Evolutionary conservation across 1,139 yeast genomes (phyloP).

Genomic region (Saccharomyces hybrid): DNA sequence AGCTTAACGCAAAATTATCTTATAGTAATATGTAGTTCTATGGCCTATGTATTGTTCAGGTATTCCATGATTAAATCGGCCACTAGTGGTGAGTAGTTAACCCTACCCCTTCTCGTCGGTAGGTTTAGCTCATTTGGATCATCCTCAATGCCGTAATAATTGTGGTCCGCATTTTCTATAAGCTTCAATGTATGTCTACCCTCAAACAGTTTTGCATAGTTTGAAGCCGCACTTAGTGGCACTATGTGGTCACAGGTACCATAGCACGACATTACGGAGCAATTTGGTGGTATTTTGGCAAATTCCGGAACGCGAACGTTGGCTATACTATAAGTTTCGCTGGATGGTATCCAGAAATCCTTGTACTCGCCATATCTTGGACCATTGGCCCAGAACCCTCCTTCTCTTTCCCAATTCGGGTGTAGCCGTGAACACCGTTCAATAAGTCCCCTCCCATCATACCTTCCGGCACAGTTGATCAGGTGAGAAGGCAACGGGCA

Average conservation of each 20-base stretch:
- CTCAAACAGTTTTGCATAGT: slow-evolving; percentile 49
- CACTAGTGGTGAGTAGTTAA: slow-evolving; percentile 55
- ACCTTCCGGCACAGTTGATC: slow-evolving; percentile 70
- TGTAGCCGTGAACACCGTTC: slow-evolving; percentile 24
- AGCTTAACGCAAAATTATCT: not conserved
- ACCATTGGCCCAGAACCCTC: slow-evolving; percentile 36
- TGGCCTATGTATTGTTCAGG: not conserved
- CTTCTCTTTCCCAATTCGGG: slow-evolving; percentile 33
- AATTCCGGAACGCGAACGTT: slow-evolving; percentile 42
- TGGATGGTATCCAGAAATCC: slow-evolving; percentile 38
- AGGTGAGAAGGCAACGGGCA: slow-evolving; percentile 46
- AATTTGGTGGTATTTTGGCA: slow-evolving; percentile 38
- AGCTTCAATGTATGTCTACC: slow-evolving; percentile 53
- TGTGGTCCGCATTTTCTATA: slow-evolving; percentile 70
- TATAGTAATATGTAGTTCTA: not conserved
- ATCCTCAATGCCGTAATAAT: slow-evolving; percentile 50
- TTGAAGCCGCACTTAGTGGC: slow-evolving; percentile 50
- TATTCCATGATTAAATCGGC: slow-evolving; percentile 17
- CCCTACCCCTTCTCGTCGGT: slow-evolving; percentile 42
- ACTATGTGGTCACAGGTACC: slow-evolving; percentile 63
- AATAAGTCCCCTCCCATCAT: slow-evolving; percentile 34
- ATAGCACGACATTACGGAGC: slow-evolving; percentile 59
- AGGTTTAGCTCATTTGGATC: slow-evolving; percentile 35
- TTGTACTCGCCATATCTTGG: slow-evolving; percentile 46
- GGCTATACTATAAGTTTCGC: slow-evolving; percentile 52